Base-by-base conservation (phyloP, 2,329 filamentous ascomycete genomes). In the Xylariaceae sp. region DNA sequence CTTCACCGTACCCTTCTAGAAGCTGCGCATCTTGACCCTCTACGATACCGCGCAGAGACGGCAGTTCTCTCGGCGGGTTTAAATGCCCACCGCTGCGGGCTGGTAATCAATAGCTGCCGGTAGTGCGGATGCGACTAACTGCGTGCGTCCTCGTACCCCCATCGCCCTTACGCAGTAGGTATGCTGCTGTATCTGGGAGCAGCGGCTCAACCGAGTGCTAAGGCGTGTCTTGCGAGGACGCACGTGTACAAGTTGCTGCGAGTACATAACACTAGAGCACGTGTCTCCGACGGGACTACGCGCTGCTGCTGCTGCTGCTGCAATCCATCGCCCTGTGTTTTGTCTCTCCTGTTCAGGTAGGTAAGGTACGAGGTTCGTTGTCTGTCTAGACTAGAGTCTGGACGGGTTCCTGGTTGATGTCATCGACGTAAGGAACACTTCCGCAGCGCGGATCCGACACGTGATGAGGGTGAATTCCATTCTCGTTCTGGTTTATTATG, bases 1-100 rank as follows among this genome's bases (percentile, higher is more conserved):
- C 47, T 42, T 53, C 34, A 35, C 48, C 30, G 18, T 30, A 42
- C 47, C 49, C 61, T 55, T 58, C 45, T 56, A 44, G 39, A 56
- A 51, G 48, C 48, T 18, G 13, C 34, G 17, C 10, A n/a, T 10
- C 7, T 17, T 42, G 7, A 13, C 9, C 37, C 8, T 42, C 37
- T 18, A 18, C 17, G 17, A 17, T 17, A 17, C 17, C 2, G 17
- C 17, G 17, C 17, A 18, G 17, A 18, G 17, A 10, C 8, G 8
- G 37, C 4, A 42, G 37, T 8, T 42, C 2, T 42, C 37, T 55
- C 34, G 47, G 42, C 15, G 30, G 52, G 15, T 13, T 42, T 30
- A 30, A 23, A 30, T 9, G 15, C 15, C 18, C 6, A 18, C 37
- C 37, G 15, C 18, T 8, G 47, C 10, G 15, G 17, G 9, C 9